These are phyloP conservation scores for Penicillium verhagenii DNA, from an alignment of 495 filamentous ascomycete genomes.

Conservation along the genomic window DNA sequence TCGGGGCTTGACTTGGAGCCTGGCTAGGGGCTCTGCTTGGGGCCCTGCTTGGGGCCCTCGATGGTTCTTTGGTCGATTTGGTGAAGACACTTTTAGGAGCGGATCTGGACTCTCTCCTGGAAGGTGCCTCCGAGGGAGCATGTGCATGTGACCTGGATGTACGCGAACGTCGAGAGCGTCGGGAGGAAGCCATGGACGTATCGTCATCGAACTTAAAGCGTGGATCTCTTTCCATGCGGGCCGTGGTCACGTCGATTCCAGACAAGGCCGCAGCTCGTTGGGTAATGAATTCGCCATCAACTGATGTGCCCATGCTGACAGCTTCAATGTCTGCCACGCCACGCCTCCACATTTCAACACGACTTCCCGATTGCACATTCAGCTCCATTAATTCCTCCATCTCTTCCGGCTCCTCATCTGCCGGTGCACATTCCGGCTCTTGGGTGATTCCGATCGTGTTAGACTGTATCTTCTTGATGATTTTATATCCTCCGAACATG, in stretches of 20 bases:
- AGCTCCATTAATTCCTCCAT: constrained; percentile 61
- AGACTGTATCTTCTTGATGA: constrained; percentile 76
- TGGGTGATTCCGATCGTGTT: constrained; percentile 1
- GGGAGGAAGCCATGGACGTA: constrained; percentile 35
- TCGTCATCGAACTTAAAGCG: constrained; percentile 44
- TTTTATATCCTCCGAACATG: constrained; percentile 94
- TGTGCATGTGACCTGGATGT: constrained; percentile 14
- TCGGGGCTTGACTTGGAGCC: constrained; percentile 10
- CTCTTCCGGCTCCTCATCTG: constrained; percentile 16
- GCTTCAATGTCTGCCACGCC: constrained; percentile 72
- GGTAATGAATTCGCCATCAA: constrained; percentile 85
- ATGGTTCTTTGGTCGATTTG: constrained; percentile 21
- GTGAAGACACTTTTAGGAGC: constrained; percentile 19
- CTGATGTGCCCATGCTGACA: constrained; percentile 60
- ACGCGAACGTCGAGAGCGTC: constrained; percentile 40
- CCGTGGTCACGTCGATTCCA: constrained; percentile 45
- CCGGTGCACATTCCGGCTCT: background rate
- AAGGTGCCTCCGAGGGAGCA: constrained; percentile 12
- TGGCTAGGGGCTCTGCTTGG: constrained; percentile 1
- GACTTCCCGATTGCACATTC: constrained; percentile 55
- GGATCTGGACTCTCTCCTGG: constrained; percentile 20
- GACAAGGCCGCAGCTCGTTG: constrained; percentile 66
- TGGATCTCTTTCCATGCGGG: constrained; percentile 32
- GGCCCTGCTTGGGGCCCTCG: constrained; percentile 19
- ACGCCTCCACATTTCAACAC: constrained; percentile 81